Conservation (phyloP, 176 grass and related monocot species). For the Triticum monococcum region DNA sequence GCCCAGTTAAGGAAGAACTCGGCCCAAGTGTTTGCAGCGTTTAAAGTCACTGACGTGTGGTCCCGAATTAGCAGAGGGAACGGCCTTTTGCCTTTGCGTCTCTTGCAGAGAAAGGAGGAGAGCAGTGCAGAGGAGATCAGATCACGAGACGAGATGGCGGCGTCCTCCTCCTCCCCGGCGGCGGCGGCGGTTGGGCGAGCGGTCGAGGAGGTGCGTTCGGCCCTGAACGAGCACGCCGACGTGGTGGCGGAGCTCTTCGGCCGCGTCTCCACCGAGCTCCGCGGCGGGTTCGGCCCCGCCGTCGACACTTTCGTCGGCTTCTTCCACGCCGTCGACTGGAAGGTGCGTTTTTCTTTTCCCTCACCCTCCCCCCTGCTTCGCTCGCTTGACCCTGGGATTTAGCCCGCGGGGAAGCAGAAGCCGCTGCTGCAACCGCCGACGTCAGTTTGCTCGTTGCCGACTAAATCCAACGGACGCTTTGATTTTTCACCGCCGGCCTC, state of each 20-base stretch:
- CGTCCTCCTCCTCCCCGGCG: not conserved
- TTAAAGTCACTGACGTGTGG: not conserved
- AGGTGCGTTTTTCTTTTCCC: constrained; percentile 34
- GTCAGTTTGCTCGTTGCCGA: not conserved
- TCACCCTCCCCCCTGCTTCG: not conserved
- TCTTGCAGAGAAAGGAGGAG: not conserved
- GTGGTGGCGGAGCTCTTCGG: constrained; percentile 68
- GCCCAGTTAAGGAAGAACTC: not conserved
- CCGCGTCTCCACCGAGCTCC: constrained; percentile 73
- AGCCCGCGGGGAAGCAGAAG: not conserved
- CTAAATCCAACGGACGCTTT: not conserved
- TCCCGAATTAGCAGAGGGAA: not conserved
- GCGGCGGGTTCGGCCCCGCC: constrained; percentile 65
- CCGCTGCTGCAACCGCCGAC: not conserved
- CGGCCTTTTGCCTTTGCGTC: not conserved
- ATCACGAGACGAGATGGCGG: constrained; percentile 21
- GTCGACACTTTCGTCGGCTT: constrained; percentile 77
- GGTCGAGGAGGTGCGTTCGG: constrained; percentile 69
- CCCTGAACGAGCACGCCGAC: constrained; percentile 80
- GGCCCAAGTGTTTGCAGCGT: not conserved
- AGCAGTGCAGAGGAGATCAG: not conserved
- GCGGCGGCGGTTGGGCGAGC: constrained; percentile 34
- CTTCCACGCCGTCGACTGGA: constrained; percentile 97
- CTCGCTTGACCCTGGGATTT: not conserved
- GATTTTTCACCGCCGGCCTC: not conserved